phyloP scores from a whole-genome alignment of 768 basidiomycete genomes.

The Boletus rufocinnamomeus region DNA sequence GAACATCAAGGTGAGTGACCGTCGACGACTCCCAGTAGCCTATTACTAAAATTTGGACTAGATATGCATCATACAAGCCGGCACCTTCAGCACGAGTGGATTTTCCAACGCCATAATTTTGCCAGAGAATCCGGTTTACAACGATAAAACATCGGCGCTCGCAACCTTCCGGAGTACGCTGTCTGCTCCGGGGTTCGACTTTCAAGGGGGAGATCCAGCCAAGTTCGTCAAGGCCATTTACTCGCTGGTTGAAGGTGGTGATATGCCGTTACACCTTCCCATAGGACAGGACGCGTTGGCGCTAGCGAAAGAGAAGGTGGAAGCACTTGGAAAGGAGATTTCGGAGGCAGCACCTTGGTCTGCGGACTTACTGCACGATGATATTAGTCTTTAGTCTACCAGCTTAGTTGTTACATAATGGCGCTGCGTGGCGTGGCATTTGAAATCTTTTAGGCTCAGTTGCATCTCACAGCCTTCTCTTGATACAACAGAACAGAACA shows the following conservation, averaged over 20 bases:
- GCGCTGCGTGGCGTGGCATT: background rate
- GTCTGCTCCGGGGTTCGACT: background rate
- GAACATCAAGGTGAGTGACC: slow-evolving; percentile 37
- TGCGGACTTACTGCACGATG: no score
- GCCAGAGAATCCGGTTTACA: slow-evolving; percentile 14
- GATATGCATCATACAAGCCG: slow-evolving; percentile 24
- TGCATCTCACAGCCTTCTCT: background rate
- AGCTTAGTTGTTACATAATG: background rate
- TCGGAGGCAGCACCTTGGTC: background rate
- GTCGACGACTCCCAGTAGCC: background rate
- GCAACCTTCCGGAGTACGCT: background rate
- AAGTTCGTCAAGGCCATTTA: slow-evolving; percentile 15
- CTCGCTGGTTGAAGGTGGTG: slow-evolving; percentile 1
- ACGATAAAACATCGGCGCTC: background rate
- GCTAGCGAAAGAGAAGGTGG: background rate
- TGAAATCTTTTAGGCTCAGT: background rate
- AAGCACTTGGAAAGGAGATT: slow-evolving; percentile 1
- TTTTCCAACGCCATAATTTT: background rate
- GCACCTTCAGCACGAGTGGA: slow-evolving; percentile 17
- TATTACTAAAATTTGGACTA: background rate
- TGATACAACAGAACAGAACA: background rate
- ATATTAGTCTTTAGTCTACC: no score
- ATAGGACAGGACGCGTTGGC: slow-evolving; percentile 18
- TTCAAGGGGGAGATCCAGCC: slow-evolving; percentile 15
- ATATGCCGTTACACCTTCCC: slow-evolving; percentile 16